Evolutionary conservation across 768 basidiomycete species (phyloP).

Genomic region (Tephrocybe sp.): DNA sequence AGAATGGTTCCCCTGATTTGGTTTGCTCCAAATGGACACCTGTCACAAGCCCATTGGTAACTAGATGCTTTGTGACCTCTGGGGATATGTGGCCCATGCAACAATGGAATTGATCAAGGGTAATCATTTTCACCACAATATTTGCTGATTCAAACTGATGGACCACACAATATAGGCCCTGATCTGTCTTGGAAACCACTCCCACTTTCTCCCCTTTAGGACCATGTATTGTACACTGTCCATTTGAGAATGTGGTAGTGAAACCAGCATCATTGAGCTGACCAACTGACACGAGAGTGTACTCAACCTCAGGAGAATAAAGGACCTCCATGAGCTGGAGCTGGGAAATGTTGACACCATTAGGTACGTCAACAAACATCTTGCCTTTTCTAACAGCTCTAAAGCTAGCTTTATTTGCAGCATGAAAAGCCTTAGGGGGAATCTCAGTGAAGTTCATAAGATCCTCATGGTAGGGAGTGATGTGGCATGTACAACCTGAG

Average conservation of each 20-base stretch:
- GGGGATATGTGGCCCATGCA: conserved; percentile 34
- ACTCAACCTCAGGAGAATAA: no score
- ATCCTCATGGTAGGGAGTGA: conserved; percentile 22
- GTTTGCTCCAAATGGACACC: conserved; percentile 26
- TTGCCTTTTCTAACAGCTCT: conserved; percentile 29
- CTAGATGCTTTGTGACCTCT: conserved; percentile 18
- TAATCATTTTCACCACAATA: conserved; percentile 14
- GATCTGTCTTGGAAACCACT: conserved; percentile 20
- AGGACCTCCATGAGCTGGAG: conserved; percentile 30
- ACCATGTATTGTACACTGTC: conserved; percentile 25
- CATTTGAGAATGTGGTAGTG: conserved; percentile 24
- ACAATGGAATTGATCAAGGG: conserved; percentile 29
- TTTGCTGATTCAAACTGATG: background rate
- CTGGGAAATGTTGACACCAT: conserved; percentile 18
- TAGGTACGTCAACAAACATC: conserved; percentile 27
- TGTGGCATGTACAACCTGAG: conserved; percentile 19
- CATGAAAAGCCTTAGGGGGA: conserved; percentile 23
- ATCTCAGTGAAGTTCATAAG: conserved; percentile 24
- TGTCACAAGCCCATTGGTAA: conserved; percentile 27
- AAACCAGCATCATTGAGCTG: conserved; percentile 33
- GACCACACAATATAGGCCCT: conserved; percentile 21
- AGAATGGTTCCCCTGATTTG: conserved; percentile 18
- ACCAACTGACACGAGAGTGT: conserved; percentile 37
- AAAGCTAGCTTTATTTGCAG: conserved; percentile 33
- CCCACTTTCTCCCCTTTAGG: conserved; percentile 21